Conservation (phyloP, 257 asterid species). For the Fraxinus excelsior region DNA sequence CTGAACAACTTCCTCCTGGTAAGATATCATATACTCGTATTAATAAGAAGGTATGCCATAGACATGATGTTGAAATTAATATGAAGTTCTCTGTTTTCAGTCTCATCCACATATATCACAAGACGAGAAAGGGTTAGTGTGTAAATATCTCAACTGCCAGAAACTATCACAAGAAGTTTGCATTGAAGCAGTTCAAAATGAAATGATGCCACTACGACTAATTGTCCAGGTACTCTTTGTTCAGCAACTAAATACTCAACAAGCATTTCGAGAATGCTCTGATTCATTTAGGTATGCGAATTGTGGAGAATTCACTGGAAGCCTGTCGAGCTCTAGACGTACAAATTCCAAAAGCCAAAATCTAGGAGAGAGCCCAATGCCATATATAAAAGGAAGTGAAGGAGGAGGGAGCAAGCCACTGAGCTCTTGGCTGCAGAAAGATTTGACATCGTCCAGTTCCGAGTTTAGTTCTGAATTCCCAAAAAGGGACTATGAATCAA, state of each 20-base stretch:
- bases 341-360: constrained; percentile 54
- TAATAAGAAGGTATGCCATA: background rate
- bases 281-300: constrained; percentile 53
- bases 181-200: constrained; percentile 72
- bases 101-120: constrained; percentile 55
- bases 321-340: constrained; percentile 50
- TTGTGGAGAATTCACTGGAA: constrained; percentile 50
- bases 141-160: constrained; percentile 73
- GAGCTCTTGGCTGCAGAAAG: constrained; percentile 46
- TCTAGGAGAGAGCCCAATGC: constrained; percentile 37
- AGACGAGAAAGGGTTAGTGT: constrained; percentile 58
- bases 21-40: constrained; percentile 15
- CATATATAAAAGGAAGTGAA: constrained; percentile 39
- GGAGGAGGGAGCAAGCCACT: constrained; percentile 37
- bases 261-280: constrained; percentile 64
- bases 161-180: constrained; percentile 65
- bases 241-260: constrained; percentile 73
- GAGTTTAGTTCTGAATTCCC: constrained; percentile 42
- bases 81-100: constrained; percentile 25
- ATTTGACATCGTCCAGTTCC: constrained; percentile 25
- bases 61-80: background rate
- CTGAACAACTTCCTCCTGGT: constrained; percentile 53
- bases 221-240: constrained; percentile 77
- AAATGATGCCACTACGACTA: constrained; percentile 66
- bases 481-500: constrained; percentile 52